Evolutionary conservation across 345 rosid genomes (phyloP).

Genomic region (Eucalyptus caleyi): DNA sequence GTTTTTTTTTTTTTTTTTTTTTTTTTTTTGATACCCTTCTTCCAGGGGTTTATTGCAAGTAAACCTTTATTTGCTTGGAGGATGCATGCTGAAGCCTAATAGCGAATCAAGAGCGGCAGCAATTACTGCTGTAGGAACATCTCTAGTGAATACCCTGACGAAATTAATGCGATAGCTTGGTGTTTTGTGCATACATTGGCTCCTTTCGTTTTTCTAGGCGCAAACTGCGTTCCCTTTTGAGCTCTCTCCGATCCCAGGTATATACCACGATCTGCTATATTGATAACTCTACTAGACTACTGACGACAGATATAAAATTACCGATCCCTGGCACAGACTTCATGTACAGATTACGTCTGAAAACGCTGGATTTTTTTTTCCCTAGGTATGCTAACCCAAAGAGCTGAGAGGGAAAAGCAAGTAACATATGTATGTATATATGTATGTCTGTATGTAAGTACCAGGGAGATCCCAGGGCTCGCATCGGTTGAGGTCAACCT

Average conservation of each 20-base stretch:
- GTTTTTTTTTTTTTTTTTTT: too few species aligned
- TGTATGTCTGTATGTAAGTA: background rate
- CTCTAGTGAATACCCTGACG: background rate
- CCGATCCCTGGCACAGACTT: background rate
- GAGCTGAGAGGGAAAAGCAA: background rate
- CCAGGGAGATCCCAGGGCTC: slow-evolving; percentile 99
- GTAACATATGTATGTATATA: background rate
- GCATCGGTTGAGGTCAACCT: slow-evolving; percentile 86
- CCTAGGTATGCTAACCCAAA: background rate
- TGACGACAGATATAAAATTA: background rate
- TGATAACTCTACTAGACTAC: background rate
- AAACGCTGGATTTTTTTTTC: background rate
- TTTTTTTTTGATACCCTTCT: too few species aligned
- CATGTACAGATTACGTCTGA: background rate
- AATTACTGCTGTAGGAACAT: background rate
- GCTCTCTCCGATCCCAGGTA: background rate
- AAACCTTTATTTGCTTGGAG: background rate
- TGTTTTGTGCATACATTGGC: background rate
- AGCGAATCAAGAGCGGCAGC: background rate
- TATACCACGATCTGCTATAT: background rate
- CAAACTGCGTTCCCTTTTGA: background rate
- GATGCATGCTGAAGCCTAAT: background rate
- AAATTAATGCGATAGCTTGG: background rate
- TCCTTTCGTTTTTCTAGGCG: background rate
- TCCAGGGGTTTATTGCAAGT: background rate